Evolutionary conservation across 805 yeast species (phyloP), one percentile per base, ranked within the genome.

Genomic region (Pichia kluyveri): DNA sequence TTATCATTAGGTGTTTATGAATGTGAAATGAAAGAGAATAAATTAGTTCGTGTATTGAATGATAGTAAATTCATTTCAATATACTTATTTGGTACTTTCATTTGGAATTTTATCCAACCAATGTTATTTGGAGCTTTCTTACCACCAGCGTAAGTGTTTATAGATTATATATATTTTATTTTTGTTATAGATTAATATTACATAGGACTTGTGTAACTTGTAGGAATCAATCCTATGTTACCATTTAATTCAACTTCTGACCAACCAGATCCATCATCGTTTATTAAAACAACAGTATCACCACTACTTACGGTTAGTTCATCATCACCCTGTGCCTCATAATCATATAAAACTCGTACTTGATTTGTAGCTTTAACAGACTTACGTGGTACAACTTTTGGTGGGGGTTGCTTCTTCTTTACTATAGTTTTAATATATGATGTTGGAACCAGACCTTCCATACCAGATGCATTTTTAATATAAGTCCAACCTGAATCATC

Each of bases 401-500:
- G 95, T 3, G 39, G 41, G 0, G 90, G 90, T 51, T 76, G 72
- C 51, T 75, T 77, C 42, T 44, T 30, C 5, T 46, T 43, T 30
- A 60, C 26, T 27, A 61, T 52, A 2, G 81, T 62, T 52, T 81
- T 80, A 8, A 90, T 64, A 60, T 91, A 91, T 0, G 85, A 67
- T 0, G 95, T 80, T 2, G 99, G 99, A 5, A 90, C 96, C 38
- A 90, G 70, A 0, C 99, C 99, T 40, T 67, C 68, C 10, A 63
- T 62, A 6, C 75, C 75, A 23, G 62, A 59, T 2, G 68, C 53
- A n/a, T 71, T 69, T n/a, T 56, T 56, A 10, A 89, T 79, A 55
- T 69, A 66, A 2, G 95, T 84, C 99, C 99, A 91, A 0, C 99
- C 99, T 17, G 87, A 80, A 53, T 86, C 90, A 61, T 93, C 98